Percentiles rank a stretch among this genome's conserved stretches.
phyloP scores from a whole-genome alignment of 192 early-diverging fungal species.

The Backusella tarrabulga region DNA sequence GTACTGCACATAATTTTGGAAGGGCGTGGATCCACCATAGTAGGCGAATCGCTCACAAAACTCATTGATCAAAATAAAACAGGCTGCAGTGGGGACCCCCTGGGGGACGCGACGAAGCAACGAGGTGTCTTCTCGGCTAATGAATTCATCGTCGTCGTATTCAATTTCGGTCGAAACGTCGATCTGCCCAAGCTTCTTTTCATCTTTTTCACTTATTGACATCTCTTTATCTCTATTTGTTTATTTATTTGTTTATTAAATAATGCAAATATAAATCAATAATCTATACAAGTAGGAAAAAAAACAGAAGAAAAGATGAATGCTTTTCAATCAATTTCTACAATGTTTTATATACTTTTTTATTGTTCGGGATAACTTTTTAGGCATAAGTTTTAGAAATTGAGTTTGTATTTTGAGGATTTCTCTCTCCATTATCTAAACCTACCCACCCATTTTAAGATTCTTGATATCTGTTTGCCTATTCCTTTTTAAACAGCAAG shows the following conservation, averaged over 20 bases:
- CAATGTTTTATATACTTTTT: neutral
- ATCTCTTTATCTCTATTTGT: neutral
- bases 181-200: neutral
- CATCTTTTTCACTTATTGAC: neutral
- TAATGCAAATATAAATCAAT: neutral
- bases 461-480: neutral
- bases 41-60: slow-evolving; percentile 62
- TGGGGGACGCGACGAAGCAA: slow-evolving; percentile 44
- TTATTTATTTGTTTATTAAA: neutral
- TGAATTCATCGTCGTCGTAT: neutral
- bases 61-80: slow-evolving; percentile 60
- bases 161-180: slow-evolving; percentile 4
- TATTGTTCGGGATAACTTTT: neutral
- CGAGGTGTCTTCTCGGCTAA: neutral
- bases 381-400: neutral
- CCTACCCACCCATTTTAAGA: neutral
- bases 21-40: slow-evolving; percentile 57
- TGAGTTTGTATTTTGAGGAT: neutral
- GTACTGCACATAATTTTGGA: slow-evolving; percentile 62
- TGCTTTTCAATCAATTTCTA: neutral
- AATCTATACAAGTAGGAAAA: too few relatives aligned
- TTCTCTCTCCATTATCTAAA: neutral
- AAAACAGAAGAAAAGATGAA: neutral
- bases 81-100: slow-evolving; percentile 45
- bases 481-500: neutral